phyloP scores from a whole-genome alignment of 179 eudicot species.

The Vitellaria paradoxa region DNA sequence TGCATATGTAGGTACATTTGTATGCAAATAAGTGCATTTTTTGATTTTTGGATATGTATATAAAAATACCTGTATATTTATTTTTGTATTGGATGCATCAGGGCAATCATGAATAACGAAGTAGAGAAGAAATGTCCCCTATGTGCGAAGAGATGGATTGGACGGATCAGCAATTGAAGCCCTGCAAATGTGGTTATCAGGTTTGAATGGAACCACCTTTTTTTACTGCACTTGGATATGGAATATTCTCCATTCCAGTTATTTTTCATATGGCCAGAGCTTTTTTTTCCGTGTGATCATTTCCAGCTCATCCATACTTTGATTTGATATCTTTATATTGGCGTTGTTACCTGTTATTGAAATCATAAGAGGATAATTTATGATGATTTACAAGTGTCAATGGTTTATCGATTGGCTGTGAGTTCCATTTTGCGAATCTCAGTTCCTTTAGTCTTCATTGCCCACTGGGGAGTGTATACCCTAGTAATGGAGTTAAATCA shows the following conservation, averaged over 20 bases:
- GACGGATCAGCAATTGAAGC: constrained; percentile 96
- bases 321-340: not conserved
- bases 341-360: not conserved
- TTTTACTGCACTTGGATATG: constrained; percentile 3
- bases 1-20: not conserved
- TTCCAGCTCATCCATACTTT: too few relatives aligned
- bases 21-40: not conserved
- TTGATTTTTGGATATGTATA: not conserved
- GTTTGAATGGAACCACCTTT: constrained; percentile 26
- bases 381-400: not conserved
- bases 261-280: not conserved
- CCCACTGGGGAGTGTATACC: not conserved
- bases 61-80: not conserved
- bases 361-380: not conserved
- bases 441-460: not conserved
- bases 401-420: too few relatives aligned
- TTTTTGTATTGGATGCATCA: not conserved
- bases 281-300: not conserved
- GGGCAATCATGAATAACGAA: constrained; percentile 70
- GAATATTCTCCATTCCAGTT: not conserved
- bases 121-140: constrained; percentile 93
- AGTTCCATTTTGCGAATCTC: too few relatives aligned
- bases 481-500: not conserved
- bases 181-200: constrained; percentile 97
- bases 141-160: constrained; percentile 99